A percentile compares a stretch with the other conserved stretches of the same genome.
Evolutionary conservation across 768 basidiomycete genomes (phyloP).

Genomic region (Nevesoporus exiguus): DNA sequence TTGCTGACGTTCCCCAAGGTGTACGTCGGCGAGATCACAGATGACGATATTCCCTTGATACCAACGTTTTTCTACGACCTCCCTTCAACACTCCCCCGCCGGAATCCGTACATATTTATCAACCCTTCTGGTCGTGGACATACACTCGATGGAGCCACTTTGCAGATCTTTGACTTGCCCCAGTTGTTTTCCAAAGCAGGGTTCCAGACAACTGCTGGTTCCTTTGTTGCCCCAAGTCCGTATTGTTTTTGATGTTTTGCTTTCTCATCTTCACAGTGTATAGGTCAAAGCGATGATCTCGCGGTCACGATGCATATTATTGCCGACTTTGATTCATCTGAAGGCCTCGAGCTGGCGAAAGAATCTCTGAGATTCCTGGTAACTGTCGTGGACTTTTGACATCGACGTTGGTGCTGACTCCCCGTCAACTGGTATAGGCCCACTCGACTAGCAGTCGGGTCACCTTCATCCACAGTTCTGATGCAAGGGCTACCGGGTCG

Average conservation of each 20-base stretch:
- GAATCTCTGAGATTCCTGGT: slow-evolving; percentile 69
- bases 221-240: slow-evolving; percentile 68
- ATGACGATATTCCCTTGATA: slow-evolving; percentile 48
- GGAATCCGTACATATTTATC: slow-evolving; percentile 78
- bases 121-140: slow-evolving; percentile 31
- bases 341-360: slow-evolving; percentile 55
- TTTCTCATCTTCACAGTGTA: slow-evolving; percentile 6
- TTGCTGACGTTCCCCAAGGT: slow-evolving; percentile 38
- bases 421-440: slow-evolving; percentile 33
- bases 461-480: slow-evolving; percentile 77
- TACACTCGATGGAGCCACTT: neutral
- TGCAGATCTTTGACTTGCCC: slow-evolving; percentile 29
- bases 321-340: slow-evolving; percentile 69
- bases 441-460: slow-evolving; percentile 51
- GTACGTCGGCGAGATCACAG: slow-evolving; percentile 53
- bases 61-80: slow-evolving; percentile 88
- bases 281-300: slow-evolving; percentile 17
- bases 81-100: slow-evolving; percentile 60
- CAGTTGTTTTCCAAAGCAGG: slow-evolving; percentile 33
- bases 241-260: neutral
- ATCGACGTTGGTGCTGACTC: neutral
- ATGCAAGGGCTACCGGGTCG: slow-evolving; percentile 9
- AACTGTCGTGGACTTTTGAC: slow-evolving; percentile 16
- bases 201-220: slow-evolving; percentile 38
- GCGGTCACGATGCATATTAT: slow-evolving; percentile 61